A percentile compares a stretch with the other conserved stretches of the same genome.
These are phyloP conservation scores for Phytomonas sp. DNA, from an alignment of 208 protist species.

Conservation along the genomic window DNA sequence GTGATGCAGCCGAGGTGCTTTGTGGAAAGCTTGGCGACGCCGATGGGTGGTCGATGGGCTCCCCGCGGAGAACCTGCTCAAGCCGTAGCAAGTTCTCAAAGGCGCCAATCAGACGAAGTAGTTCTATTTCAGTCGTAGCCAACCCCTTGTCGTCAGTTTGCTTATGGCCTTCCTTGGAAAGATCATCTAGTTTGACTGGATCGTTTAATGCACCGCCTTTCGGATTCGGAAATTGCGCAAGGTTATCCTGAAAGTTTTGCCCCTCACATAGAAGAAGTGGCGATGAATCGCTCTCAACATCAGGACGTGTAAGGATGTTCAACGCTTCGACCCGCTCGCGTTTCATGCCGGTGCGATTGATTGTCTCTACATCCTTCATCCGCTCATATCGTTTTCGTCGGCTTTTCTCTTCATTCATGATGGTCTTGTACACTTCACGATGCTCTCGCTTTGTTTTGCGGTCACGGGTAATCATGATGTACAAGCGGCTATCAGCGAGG, in stretches of 20 bases:
- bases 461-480: conserved; percentile 88
- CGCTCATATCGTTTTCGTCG: conserved; percentile 59
- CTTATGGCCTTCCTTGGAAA: neutral
- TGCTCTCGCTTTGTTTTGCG: conserved; percentile 70
- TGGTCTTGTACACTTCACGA: conserved; percentile 65
- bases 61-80: conserved; percentile 22
- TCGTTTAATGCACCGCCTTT: neutral
- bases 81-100: conserved; percentile 79
- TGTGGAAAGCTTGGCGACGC: neutral
- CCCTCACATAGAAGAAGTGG: neutral
- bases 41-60: conserved; percentile 1
- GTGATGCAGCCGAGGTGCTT: neutral
- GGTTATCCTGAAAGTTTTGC: neutral
- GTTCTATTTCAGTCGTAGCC: conserved; percentile 24
- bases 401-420: conserved; percentile 80
- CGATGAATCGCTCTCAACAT: neutral
- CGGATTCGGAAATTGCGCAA: neutral
- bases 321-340: conserved; percentile 79
- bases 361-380: conserved; percentile 53
- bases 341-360: conserved; percentile 78
- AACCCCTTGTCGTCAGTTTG: conserved; percentile 4
- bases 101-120: conserved; percentile 59
- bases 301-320: conserved; percentile 35
- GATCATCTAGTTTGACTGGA: neutral
- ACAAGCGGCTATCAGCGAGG: conserved; percentile 77